Conservation (phyloP, 1,139 yeast species). For the Zygosaccharomyces sapae region DNA sequence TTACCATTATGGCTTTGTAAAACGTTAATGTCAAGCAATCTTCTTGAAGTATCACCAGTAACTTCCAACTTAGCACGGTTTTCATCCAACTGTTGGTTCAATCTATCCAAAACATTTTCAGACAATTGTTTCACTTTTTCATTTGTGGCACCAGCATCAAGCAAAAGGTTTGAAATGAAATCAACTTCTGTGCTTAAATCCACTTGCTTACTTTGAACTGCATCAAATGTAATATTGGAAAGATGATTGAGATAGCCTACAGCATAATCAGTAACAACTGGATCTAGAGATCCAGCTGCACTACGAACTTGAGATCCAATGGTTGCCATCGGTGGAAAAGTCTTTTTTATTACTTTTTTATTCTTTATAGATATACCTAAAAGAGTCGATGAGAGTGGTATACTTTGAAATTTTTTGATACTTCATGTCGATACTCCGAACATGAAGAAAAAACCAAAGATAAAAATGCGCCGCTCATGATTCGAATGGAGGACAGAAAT, state of each 20-base stretch:
- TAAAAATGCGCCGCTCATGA: not conserved
- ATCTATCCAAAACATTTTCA: constrained; percentile 43
- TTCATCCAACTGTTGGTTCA: constrained; percentile 55
- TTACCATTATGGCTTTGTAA: constrained; percentile 55
- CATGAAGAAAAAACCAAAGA: not conserved
- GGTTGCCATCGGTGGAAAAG: constrained; percentile 19
- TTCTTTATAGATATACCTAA: not conserved
- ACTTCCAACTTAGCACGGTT: constrained; percentile 66
- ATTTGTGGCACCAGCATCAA: constrained; percentile 75
- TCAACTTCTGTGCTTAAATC: constrained; percentile 61
- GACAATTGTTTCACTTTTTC: constrained; percentile 52
- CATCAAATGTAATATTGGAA: constrained; percentile 69
- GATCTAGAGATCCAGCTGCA: constrained; percentile 82
- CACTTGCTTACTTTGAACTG: constrained; percentile 68
- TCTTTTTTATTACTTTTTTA: constrained; percentile 10
- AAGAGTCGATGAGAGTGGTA: not conserved
- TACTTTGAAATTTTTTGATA: not conserved
- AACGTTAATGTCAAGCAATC: constrained; percentile 67
- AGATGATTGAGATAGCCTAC: constrained; percentile 84
- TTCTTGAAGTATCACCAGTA: constrained; percentile 81
- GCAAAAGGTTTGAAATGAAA: constrained; percentile 59
- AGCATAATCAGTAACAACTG: constrained; percentile 88
- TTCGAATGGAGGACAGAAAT: not conserved
- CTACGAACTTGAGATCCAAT: constrained; percentile 64
- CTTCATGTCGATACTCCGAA: not conserved